Conservation (phyloP, 2,329 filamentous ascomycete species). For the Cadophora malorum region DNA sequence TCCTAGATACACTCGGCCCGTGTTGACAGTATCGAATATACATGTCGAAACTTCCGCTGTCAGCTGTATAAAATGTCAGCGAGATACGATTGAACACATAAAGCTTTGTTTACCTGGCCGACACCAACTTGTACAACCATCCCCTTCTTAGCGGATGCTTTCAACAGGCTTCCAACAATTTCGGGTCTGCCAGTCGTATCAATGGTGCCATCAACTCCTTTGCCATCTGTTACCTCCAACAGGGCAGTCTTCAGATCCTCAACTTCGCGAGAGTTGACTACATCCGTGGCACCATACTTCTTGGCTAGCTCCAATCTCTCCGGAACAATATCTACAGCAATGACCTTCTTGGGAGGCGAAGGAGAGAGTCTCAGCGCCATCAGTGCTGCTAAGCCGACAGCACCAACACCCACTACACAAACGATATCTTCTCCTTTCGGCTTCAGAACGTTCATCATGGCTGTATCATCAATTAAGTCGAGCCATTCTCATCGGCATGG, state of each 20-base stretch:
- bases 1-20: conserved; percentile 31
- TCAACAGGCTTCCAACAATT: conserved; percentile 28
- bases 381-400: conserved; percentile 50
- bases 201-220: conserved; percentile 32
- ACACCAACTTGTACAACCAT: conserved; percentile 36
- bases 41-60: conserved; percentile 27
- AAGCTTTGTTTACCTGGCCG: conserved; percentile 14
- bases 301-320: conserved; percentile 51
- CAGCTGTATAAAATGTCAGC: conserved; percentile 26
- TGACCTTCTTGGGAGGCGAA: conserved; percentile 43
- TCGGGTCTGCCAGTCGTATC: conserved; percentile 34
- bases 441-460: conserved; percentile 48
- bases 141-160: conserved; percentile 33
- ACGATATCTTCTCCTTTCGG: conserved; percentile 43
- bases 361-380: conserved; percentile 47
- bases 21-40: conserved; percentile 35
- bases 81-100: background rate
- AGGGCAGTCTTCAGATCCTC: conserved; percentile 28
- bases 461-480: conserved; percentile 22
- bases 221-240: conserved; percentile 25
- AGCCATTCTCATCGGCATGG: background rate
- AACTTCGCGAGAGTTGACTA: conserved; percentile 30
- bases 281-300: conserved; percentile 50
- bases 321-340: conserved; percentile 54
- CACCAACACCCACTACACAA: conserved; percentile 50